Conservation (phyloP, 805 yeast genomes). For the Starmerella ratchasimensis region DNA sequence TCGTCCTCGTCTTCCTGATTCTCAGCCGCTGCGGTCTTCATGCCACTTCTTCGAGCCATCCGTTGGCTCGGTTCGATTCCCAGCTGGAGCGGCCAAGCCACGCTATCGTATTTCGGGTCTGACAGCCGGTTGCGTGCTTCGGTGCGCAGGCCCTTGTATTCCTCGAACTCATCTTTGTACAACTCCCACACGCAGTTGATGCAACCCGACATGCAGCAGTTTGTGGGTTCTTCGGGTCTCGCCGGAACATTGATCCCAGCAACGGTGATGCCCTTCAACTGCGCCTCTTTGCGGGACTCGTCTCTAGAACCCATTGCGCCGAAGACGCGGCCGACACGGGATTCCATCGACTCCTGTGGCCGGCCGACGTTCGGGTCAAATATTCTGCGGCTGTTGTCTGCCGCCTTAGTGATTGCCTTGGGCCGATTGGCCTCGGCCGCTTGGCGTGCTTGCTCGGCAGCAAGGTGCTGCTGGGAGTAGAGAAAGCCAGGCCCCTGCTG, state of each 20-base stretch:
- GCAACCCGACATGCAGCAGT: constrained; percentile 97
- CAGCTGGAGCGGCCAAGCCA: constrained; percentile 52
- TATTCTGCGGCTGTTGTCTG: constrained; percentile 3
- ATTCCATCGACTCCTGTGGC: constrained; percentile 16
- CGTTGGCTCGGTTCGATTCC: constrained; percentile 33
- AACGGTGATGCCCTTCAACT: constrained; percentile 26
- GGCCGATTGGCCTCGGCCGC: neutral
- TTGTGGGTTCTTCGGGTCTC: constrained; percentile 82
- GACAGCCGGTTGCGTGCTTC: constrained; percentile 25
- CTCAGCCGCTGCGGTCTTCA: constrained; percentile 17
- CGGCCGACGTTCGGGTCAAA: constrained; percentile 17
- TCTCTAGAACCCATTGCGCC: constrained; percentile 27
- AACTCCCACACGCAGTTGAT: constrained; percentile 94
- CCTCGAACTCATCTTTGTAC: constrained; percentile 72
- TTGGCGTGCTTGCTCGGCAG: too few relatives aligned
- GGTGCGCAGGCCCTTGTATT: constrained; percentile 64
- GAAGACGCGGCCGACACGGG: constrained; percentile 23
- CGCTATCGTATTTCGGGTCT: constrained; percentile 25
- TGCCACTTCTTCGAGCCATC: constrained; percentile 18
- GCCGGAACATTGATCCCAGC: constrained; percentile 69
- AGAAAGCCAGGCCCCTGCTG: constrained; percentile 8
- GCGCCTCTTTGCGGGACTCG: constrained; percentile 23
- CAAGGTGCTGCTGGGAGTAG: too few relatives aligned
- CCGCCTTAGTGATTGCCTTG: constrained; percentile 1
- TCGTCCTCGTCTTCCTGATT: constrained; percentile 26